phyloP scores from a whole-genome alignment of 2,329 filamentous ascomycete species.

The Diplodia mutila region DNA sequence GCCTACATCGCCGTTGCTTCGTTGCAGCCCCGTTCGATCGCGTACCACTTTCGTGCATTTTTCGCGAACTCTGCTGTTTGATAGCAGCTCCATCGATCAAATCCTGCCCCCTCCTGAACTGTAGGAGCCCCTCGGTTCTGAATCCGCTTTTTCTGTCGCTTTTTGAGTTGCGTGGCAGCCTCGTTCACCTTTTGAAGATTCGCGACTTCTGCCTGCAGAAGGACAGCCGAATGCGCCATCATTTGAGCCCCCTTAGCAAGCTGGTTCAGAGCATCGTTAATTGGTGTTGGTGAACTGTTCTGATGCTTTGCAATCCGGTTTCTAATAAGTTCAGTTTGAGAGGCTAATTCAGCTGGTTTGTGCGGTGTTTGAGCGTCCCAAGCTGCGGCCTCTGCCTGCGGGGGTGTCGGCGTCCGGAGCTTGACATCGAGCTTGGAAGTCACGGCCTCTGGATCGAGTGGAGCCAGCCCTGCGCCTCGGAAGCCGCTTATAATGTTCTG shows the following conservation, averaged over 20 bases:
- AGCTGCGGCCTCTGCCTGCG: no score
- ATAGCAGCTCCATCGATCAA: no score
- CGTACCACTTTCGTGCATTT: no score
- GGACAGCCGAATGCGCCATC: no score
- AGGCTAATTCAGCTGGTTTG: background rate
- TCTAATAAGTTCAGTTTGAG: background rate
- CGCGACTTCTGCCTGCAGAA: background rate
- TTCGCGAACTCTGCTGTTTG: no score
- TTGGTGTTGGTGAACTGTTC: no score
- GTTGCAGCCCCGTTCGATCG: no score
- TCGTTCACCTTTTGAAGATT: background rate
- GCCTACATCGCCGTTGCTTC: no score
- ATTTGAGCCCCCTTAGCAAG: no score
- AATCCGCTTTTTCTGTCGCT: background rate
- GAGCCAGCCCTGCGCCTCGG: slow-evolving; percentile 39
- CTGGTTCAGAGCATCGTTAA: no score
- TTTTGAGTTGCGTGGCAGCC: background rate
- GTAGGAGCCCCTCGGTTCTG: background rate
- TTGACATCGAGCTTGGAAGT: slow-evolving; percentile 38
- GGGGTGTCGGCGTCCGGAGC: background rate
- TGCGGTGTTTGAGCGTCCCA: no score
- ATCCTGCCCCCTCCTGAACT: background rate
- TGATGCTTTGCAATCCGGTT: no score
- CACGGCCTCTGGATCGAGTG: slow-evolving; percentile 37
- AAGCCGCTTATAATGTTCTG: slow-evolving; percentile 38